A percentile compares a stretch with the other conserved stretches of the same genome.
These are phyloP conservation scores for Phycomyces nitens DNA, from an alignment of 192 early-diverging fungal species.

Conservation along the genomic window DNA sequence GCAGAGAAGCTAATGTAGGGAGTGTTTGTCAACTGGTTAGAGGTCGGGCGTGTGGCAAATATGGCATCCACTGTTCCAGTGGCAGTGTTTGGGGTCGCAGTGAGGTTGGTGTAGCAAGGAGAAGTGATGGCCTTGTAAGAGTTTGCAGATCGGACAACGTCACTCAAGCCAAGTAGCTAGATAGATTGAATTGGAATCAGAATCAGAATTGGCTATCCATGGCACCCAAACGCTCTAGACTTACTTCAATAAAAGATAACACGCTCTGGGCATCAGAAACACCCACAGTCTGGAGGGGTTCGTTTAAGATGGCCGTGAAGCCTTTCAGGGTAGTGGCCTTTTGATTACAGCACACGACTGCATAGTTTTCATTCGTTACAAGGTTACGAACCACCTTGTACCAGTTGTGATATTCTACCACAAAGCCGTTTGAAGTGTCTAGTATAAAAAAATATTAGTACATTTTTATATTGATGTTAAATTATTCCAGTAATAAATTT, in stretches of 20 bases:
- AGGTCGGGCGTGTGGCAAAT: background rate
- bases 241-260: constrained; percentile 17
- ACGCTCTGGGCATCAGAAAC: background rate
- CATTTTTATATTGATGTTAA: too few species aligned
- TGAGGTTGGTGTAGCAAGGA: constrained; percentile 9
- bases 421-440: constrained; percentile 31
- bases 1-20: constrained; percentile 7
- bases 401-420: constrained; percentile 13
- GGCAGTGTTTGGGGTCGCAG: background rate
- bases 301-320: constrained; percentile 11
- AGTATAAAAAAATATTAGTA: background rate
- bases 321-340: background rate
- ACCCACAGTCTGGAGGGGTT: constrained; percentile 6
- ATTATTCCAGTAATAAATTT: too few species aligned
- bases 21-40: background rate
- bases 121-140: constrained; percentile 9
- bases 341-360: constrained; percentile 10
- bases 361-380: constrained; percentile 29
- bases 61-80: background rate
- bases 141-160: constrained; percentile 9
- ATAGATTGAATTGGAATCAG: too few species aligned
- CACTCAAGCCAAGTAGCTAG: constrained; percentile 10
- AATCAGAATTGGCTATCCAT: too few species aligned
- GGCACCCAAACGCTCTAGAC: too few species aligned
- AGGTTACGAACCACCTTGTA: constrained; percentile 35